phyloP scores from a whole-genome alignment of 2,329 filamentous ascomycete genomes.

The Aureobasidium sp. region DNA sequence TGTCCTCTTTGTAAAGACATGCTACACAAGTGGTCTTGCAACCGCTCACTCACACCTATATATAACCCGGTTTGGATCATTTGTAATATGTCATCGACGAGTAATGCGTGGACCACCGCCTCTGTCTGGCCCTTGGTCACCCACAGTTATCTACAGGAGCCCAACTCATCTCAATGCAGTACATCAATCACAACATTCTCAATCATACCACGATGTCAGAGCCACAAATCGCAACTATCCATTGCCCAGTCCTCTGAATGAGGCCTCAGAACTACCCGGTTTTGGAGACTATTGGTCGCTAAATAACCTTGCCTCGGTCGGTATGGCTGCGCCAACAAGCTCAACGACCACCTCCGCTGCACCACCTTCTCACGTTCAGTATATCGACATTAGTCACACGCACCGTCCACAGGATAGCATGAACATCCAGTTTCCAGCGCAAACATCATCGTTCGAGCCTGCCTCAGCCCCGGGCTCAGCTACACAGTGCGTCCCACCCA shows the following conservation, averaged over 20 bases:
- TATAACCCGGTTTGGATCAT: not conserved
- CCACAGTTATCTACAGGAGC: not conserved
- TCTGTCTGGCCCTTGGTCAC: not conserved
- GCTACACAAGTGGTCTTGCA: not conserved
- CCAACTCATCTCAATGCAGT: not conserved
- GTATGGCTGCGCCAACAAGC: not conserved
- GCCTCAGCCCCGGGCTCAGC: not conserved
- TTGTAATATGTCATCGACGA: not conserved
- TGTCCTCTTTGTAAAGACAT: not conserved
- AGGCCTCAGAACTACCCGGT: not conserved
- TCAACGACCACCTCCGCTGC: not conserved
- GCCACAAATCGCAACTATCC: not conserved
- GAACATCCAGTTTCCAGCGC: not conserved
- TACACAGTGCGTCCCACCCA: not conserved
- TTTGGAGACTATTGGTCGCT: not conserved
- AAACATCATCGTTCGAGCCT: not conserved
- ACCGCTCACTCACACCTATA: not conserved
- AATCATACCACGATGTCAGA: not conserved
- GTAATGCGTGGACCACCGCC: not conserved
- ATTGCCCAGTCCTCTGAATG: not conserved
- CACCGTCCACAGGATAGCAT: not conserved
- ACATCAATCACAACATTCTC: not conserved
- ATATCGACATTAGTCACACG: not conserved
- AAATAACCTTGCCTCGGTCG: not conserved
- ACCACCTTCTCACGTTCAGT: not conserved